Percentiles rank a stretch among this genome's conserved stretches.
Conservation (phyloP, 257 asterid species). For the Nicotiana attenuata region DNA sequence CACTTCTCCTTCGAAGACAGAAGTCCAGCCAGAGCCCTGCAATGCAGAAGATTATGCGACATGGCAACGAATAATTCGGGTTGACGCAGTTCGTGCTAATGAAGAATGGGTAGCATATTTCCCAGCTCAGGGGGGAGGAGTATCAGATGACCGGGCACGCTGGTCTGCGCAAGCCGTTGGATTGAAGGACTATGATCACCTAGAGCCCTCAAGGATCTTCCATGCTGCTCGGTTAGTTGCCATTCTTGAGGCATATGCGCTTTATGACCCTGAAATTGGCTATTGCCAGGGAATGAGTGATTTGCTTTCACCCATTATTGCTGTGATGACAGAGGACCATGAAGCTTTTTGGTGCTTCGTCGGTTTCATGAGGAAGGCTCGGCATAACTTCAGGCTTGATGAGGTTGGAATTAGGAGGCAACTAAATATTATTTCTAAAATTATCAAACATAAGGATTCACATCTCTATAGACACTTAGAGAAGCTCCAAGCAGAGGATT, state of each 20-base stretch:
- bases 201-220: constrained; percentile 65
- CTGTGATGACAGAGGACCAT: constrained; percentile 71
- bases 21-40: constrained; percentile 22
- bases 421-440: constrained; percentile 57
- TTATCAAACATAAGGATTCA: constrained; percentile 72
- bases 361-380: constrained; percentile 87
- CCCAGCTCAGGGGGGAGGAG: constrained; percentile 63
- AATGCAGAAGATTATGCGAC: constrained; percentile 59
- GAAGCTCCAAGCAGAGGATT: constrained; percentile 88
- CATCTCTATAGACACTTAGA: constrained; percentile 77
- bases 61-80: constrained; percentile 90
- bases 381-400: constrained; percentile 88
- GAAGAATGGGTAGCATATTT: constrained; percentile 64
- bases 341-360: constrained; percentile 88
- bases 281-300: constrained; percentile 98
- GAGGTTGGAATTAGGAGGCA: constrained; percentile 86
- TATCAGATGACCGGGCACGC: constrained; percentile 53
- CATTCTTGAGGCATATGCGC: constrained; percentile 83
- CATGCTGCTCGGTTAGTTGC: constrained; percentile 87
- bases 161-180: constrained; percentile 69
- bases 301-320: constrained; percentile 76
- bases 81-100: constrained; percentile 81
- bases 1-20: constrained; percentile 26
- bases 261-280: constrained; percentile 78
- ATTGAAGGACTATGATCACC: constrained; percentile 64